Base-by-base conservation (phyloP, 108 stramenopile species). In the Skeletonema costatum region DNA sequence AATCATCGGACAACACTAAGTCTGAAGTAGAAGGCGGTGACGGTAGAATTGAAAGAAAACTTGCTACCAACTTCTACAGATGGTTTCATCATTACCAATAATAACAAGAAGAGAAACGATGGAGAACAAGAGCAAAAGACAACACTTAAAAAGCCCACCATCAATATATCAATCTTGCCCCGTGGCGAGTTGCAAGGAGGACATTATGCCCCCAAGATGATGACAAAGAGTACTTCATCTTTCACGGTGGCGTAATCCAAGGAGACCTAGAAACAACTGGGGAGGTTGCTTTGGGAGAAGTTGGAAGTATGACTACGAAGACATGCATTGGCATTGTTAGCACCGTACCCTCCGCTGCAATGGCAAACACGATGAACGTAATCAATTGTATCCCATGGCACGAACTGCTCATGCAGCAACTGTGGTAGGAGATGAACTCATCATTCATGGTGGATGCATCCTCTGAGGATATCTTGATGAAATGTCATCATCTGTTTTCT, bases 251-350 rank as follows among this genome's bases (percentile, higher is more conserved):
- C 11, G 66, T 84, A 38, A 73, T 75, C 30, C 44, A 70, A 36
- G 30, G 38, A 33, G 61, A 46, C 30, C 16, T 60, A 5, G 62
- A 65, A 41, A 33, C 51, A 17, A 71, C 32, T 16, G 64, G 64
- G 0, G 51, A 66, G 31, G 35, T 65, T 38, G 59, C 66, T 0
- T 39, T 85, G 16, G 84, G 84, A n/a, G 84, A 85, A 46, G 84
- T 85, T 85, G 84, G 84, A 76, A 64, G 75, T 85, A 77, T 72
- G 80, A 85, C 61, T 85, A 76, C 36, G 53, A 66, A 16, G 61
- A 64, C 3, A 73, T 38, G 71, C 66, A 13, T 53, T 80, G 32
- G 67, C 41, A 62, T 33, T 76, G 70, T 50, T 81, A 32, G 68
- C 79, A n/a, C 68, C 75, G 29, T 81, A 81, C 70, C 80, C 80